Evolutionary conservation across 2,329 filamentous ascomycete genomes (phyloP).

Genomic region (Stemphylium vesicarium): DNA sequence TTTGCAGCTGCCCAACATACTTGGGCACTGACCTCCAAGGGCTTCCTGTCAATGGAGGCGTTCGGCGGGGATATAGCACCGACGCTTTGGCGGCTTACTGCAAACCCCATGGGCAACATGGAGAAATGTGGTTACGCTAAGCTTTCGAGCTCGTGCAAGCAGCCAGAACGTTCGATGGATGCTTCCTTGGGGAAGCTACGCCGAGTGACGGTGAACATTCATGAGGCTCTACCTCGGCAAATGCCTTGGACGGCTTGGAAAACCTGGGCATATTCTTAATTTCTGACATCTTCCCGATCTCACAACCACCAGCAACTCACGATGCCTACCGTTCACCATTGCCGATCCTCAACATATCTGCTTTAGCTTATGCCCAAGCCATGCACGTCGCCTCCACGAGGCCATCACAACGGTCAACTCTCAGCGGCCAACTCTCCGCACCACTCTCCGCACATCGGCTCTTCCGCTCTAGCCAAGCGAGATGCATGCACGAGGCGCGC

Average conservation of each 20-base stretch:
- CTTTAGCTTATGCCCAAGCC: background rate
- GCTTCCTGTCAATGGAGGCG: too few relatives aligned
- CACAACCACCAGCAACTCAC: slow-evolving; percentile 2
- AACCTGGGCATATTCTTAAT: background rate
- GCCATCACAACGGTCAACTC: background rate
- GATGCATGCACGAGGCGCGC: slow-evolving; percentile 4
- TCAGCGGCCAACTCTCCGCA: slow-evolving; percentile 5
- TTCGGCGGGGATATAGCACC: too few relatives aligned
- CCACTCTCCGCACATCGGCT: slow-evolving; percentile 8
- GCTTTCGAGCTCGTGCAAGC: background rate
- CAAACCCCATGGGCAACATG: too few relatives aligned
- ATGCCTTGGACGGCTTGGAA: background rate
- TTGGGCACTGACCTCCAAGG: too few relatives aligned
- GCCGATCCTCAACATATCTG: background rate
- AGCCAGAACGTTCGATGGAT: background rate
- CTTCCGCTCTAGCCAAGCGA: slow-evolving; percentile 5
- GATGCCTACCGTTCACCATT: background rate
- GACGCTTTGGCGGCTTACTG: too few relatives aligned
- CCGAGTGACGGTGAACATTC: background rate
- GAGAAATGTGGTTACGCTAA: too few relatives aligned
- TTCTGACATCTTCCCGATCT: background rate
- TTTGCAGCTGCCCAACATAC: too few relatives aligned
- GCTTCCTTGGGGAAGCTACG: background rate
- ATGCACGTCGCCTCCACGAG: background rate
- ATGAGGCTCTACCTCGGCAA: slow-evolving; percentile 10